Base-by-base conservation (phyloP, 345 rosid genomes). In the Eucalyptus sp. region DNA sequence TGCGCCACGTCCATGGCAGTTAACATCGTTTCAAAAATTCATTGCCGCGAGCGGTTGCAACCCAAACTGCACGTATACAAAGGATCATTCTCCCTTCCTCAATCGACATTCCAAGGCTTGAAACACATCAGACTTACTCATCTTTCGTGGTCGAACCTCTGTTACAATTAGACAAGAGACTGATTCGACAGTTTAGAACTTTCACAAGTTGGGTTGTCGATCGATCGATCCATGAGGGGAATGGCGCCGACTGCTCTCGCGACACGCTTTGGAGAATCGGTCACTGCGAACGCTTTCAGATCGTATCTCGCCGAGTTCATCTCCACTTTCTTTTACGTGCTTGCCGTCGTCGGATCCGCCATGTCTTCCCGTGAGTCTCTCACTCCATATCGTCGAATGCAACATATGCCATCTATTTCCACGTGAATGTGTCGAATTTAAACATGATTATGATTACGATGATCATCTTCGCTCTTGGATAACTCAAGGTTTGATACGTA, bases 251-350 rank as follows among this genome's bases (percentile, higher is more conserved):
- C 92, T 43, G 88, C 93, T 18, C 86, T 94, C 16, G 8, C 90
- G 18, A 71, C 91, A 6, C 95, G 98, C 50, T 93, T 96, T 80
- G 50, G 89, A 24, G 93, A 92, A 89, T 91, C 94, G 9, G 66
- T 96, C n/a, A 93, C 94, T 29, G 89, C 79, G 10, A 90, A 89
- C 62, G 96, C 99, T 8, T 90, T 96, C 46, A 91, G 97, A 89
- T 92, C 96, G 6, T 97, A 98, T 86, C 93, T 98, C 5, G 97
- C 99, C 2, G 98, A 97, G 96, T 96, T 97, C 88, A 95, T 97
- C 92, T 96, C 99, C 52, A 95, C 99, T 48, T 98, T 98, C 97
- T 95, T 94, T 86, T 97, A 91, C 62, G 99, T 97, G 31, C 92
- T 97, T 56, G 94, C 94, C 1, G 98, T 94, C 56, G 95, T 98